These are phyloP conservation scores for Plasmodium gonderi DNA, from an alignment of 169 alveolate genomes.

Conservation along the genomic window DNA sequence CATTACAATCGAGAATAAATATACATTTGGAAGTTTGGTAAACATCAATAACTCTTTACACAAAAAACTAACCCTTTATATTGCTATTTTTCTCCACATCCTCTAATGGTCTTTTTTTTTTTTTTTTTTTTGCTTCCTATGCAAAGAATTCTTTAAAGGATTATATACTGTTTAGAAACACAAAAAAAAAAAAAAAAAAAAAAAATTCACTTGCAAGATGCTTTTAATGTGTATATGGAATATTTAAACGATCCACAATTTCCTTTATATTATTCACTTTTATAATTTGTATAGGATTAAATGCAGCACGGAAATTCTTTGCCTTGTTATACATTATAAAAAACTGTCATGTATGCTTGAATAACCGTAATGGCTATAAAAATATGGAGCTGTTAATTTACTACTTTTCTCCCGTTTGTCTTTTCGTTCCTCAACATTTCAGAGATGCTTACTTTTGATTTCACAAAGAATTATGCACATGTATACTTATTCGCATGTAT, in stretches of 20 bases:
- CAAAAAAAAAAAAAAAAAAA: not conserved
- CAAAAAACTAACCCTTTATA: too few relatives aligned
- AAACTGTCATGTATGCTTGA: not conserved
- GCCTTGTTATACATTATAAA: not conserved
- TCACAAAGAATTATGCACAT: not conserved
- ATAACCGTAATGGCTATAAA: not conserved
- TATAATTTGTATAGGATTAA: not conserved
- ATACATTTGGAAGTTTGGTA: too few relatives aligned
- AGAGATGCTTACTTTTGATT: not conserved
- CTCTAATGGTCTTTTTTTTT: too few relatives aligned
- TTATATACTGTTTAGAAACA: not conserved
- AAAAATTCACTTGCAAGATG: not conserved
- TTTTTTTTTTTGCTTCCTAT: too few relatives aligned
- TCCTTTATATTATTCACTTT: not conserved
- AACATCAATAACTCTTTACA: too few relatives aligned
- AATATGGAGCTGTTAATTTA: not conserved
- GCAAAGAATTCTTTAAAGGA: too few relatives aligned
- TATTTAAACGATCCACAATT: not conserved
- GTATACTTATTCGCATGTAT: not conserved
- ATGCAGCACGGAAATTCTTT: not conserved
- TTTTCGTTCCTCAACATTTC: constrained; percentile 1
- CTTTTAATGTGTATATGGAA: not conserved
- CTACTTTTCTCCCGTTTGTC: not conserved
- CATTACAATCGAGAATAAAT: too few relatives aligned
- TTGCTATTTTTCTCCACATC: too few relatives aligned